These are phyloP conservation scores for Rhizoctonia solani DNA, from an alignment of 1,284 basidiomycete species.

Conservation along the genomic window DNA sequence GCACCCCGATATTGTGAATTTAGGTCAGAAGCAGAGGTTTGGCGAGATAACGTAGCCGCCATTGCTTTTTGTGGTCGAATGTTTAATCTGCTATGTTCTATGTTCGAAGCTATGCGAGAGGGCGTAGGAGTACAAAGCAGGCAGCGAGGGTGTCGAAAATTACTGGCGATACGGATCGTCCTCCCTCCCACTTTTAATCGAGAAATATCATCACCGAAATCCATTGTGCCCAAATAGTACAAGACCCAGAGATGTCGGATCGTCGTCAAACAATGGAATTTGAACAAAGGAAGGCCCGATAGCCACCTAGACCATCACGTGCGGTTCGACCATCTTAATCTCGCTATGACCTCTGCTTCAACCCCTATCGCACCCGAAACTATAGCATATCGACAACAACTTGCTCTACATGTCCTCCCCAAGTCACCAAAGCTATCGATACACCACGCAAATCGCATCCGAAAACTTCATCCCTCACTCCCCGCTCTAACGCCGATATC, in stretches of 20 bases:
- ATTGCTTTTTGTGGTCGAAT: neutral
- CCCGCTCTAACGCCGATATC: constrained; percentile 30
- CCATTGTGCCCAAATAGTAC: constrained; percentile 33
- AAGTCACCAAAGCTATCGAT: neutral
- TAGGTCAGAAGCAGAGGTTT: constrained; percentile 12
- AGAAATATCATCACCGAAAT: neutral
- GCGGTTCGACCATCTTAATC: neutral
- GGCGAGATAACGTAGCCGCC: constrained; percentile 20
- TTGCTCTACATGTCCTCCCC: constrained; percentile 16
- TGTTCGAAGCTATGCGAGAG: neutral
- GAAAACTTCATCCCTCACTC: constrained; percentile 14
- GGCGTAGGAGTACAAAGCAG: neutral
- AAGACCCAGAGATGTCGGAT: constrained; percentile 23
- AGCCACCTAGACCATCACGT: neutral
- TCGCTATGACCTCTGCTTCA: neutral
- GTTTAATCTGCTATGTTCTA: neutral
- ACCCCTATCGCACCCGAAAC: constrained; percentile 13
- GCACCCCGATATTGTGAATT: too few relatives aligned
- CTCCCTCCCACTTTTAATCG: constrained; percentile 1
- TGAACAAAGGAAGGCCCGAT: constrained; percentile 5
- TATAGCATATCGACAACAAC: constrained; percentile 7
- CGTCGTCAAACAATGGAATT: constrained; percentile 29
- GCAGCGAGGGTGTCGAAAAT: constrained; percentile 1
- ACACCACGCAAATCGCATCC: constrained; percentile 8
- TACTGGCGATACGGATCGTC: neutral